Conservation (phyloP, 1,284 basidiomycete genomes). For the Apiotrichum laibachii region DNA sequence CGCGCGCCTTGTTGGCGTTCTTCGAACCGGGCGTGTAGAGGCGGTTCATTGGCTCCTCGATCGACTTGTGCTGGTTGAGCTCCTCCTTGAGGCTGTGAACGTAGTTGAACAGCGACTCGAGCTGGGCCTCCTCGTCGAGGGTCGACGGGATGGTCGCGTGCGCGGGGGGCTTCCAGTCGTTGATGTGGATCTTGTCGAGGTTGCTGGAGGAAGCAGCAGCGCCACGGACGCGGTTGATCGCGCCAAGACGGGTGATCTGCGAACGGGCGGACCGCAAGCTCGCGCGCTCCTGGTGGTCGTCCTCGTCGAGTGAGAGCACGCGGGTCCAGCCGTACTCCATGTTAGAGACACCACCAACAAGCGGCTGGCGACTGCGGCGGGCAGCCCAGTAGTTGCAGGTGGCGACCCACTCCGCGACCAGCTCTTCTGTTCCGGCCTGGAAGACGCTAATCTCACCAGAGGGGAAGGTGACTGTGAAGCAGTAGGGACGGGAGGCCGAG, state of each 20-base stretch:
- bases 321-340: conserved; percentile 99
- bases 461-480: conserved; percentile 89
- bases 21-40: conserved; percentile 76
- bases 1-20: conserved; percentile 70
- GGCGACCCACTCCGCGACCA: conserved; percentile 96
- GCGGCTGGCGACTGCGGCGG: conserved; percentile 83
- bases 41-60: conserved; percentile 76
- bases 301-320: conserved; percentile 6
- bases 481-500: conserved; percentile 81
- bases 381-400: conserved; percentile 99
- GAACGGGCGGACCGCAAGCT: conserved; percentile 11
- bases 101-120: conserved; percentile 80
- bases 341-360: conserved; percentile 92
- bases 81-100: conserved; percentile 73
- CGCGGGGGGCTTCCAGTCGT: conserved; percentile 90
- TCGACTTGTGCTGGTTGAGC: conserved; percentile 74
- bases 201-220: conserved; percentile 54
- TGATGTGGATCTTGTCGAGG: conserved; percentile 71
- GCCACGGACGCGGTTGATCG: conserved; percentile 13
- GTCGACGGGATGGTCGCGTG: conserved; percentile 75
- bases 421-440: conserved; percentile 94
- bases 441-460: conserved; percentile 90
- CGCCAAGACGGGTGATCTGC: conserved; percentile 16
- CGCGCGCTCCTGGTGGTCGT: conserved; percentile 4
- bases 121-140: conserved; percentile 87